Evolutionary conservation across 805 yeast species (phyloP).

Genomic region (Clavispora asparagi): DNA sequence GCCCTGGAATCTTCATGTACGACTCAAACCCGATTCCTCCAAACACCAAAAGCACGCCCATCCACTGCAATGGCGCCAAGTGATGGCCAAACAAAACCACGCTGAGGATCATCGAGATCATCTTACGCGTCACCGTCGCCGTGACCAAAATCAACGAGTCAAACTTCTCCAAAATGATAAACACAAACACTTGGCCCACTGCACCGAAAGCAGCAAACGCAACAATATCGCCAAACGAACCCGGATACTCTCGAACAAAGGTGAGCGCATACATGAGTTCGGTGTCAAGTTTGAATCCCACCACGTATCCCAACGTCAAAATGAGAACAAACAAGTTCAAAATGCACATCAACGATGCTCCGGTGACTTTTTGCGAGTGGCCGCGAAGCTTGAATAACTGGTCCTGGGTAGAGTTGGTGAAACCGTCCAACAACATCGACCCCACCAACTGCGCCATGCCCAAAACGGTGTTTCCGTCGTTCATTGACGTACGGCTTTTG

Average conservation of each 20-base stretch:
- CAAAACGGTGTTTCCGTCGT: slow-evolving; percentile 38
- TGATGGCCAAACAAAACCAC: slow-evolving; percentile 83
- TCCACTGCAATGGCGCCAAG: slow-evolving; percentile 63
- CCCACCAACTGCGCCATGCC: slow-evolving; percentile 58
- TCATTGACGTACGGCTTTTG: slow-evolving; percentile 24
- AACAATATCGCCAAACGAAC: slow-evolving; percentile 53
- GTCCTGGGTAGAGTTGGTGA: slow-evolving; percentile 93
- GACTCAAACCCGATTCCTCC: slow-evolving; percentile 85
- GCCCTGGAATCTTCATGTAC: slow-evolving; percentile 16
- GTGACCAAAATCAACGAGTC: slow-evolving; percentile 85
- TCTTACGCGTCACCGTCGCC: slow-evolving; percentile 93
- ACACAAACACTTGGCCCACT: slow-evolving; percentile 91
- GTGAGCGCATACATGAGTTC: slow-evolving; percentile 47
- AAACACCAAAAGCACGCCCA: slow-evolving; percentile 75
- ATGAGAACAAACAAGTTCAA: slow-evolving; percentile 41
- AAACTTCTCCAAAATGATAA: slow-evolving; percentile 73
- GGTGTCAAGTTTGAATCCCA: slow-evolving; percentile 31
- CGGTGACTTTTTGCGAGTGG: slow-evolving; percentile 44
- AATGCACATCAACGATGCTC: slow-evolving; percentile 84
- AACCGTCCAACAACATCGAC: slow-evolving; percentile 81
- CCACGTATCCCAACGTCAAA: slow-evolving; percentile 47
- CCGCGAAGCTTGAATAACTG: slow-evolving; percentile 51
- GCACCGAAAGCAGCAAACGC: slow-evolving; percentile 78
- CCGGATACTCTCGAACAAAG: slow-evolving; percentile 49
- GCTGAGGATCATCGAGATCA: slow-evolving; percentile 90